Percentiles rank a stretch among this genome's conserved stretches.
Evolutionary conservation across 2,329 filamentous ascomycete species (phyloP).

Genomic region (Beauveria medogensis): DNA sequence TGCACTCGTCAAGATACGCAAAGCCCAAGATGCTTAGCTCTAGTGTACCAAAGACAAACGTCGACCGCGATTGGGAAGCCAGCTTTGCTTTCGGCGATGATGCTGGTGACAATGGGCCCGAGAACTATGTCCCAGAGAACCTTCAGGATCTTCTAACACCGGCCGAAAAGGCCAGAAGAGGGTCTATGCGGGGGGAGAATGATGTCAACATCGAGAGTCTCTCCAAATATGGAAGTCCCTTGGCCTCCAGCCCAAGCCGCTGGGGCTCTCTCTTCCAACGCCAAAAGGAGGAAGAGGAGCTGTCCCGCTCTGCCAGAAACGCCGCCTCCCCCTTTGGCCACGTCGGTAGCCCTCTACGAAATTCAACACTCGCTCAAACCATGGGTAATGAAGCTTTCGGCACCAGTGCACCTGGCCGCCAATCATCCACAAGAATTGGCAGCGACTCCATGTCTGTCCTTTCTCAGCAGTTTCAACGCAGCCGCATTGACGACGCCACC

Average conservation of each 20-base stretch:
- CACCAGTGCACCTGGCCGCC: conserved; percentile 30
- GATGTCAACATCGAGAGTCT: conserved; percentile 38
- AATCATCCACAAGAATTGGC: conserved; percentile 31
- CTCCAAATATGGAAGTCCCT: conserved; percentile 54
- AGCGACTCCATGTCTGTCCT: conserved; percentile 50
- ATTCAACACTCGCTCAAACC: conserved; percentile 51
- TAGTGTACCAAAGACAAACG: conserved; percentile 57
- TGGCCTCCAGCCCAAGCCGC: conserved; percentile 50
- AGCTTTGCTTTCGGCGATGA: conserved; percentile 74
- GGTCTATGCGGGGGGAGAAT: conserved; percentile 50
- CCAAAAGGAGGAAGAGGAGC: conserved; percentile 50
- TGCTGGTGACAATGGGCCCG: conserved; percentile 27
- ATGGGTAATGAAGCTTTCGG: conserved; percentile 39
- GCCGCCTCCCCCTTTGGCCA: conserved; percentile 53
- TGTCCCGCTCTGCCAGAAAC: conserved; percentile 27
- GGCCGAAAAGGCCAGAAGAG: conserved; percentile 57
- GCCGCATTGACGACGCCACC: conserved; percentile 41
- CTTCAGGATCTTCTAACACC: conserved; percentile 59
- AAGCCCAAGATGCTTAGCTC: conserved; percentile 62
- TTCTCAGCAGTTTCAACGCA: conserved; percentile 55
- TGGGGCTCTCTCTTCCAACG: conserved; percentile 55
- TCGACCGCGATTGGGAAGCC: conserved; percentile 56
- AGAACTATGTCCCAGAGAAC: conserved; percentile 63
- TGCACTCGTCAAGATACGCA: conserved; percentile 60
- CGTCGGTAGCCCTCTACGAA: conserved; percentile 57